A percentile compares a stretch with the other conserved stretches of the same genome.
Evolutionary conservation across 306 rosid genomes (phyloP).

Genomic region (Medicago ruthenica): DNA sequence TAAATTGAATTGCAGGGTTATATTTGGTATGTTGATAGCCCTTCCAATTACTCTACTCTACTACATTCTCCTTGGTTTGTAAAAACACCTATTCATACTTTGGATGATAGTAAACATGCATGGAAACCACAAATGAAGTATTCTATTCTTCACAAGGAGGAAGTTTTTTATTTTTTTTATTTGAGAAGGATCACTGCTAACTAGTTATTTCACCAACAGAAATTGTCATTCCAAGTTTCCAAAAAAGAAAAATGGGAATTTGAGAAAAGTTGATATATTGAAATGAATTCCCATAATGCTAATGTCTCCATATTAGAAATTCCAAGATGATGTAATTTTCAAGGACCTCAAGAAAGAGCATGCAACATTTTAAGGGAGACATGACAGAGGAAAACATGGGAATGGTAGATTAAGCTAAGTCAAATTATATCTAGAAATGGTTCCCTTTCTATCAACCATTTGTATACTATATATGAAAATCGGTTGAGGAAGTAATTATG

Average conservation of each 20-base stretch:
- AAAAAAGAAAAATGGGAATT: conserved; percentile 49
- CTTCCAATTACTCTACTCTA: conserved; percentile 62
- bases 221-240: conserved; percentile 40
- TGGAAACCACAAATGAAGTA: conserved; percentile 16
- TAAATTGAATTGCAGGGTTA: conserved; percentile 51
- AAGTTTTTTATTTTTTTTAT: conserved; percentile 10
- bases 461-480: conserved; percentile 42
- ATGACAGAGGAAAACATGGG: conserved; percentile 49
- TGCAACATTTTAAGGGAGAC: conserved; percentile 42
- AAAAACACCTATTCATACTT: conserved; percentile 12
- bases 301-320: conserved; percentile 12
- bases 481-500: conserved; percentile 27
- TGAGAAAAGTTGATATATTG: conserved; percentile 39
- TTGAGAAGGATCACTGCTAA: conserved; percentile 23
- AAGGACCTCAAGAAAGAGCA: conserved; percentile 31
- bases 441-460: conserved; percentile 28
- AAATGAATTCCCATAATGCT: not conserved
- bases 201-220: conserved; percentile 39
- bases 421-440: conserved; percentile 38
- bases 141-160: conserved; percentile 28
- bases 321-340: conserved; percentile 42
- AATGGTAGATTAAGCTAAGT: conserved; percentile 27
- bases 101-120: conserved; percentile 35
- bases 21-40: conserved; percentile 69
- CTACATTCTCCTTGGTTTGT: conserved; percentile 62